phyloP scores from a whole-genome alignment of 1,139 yeast species.

The Candida labiduridarum region DNA sequence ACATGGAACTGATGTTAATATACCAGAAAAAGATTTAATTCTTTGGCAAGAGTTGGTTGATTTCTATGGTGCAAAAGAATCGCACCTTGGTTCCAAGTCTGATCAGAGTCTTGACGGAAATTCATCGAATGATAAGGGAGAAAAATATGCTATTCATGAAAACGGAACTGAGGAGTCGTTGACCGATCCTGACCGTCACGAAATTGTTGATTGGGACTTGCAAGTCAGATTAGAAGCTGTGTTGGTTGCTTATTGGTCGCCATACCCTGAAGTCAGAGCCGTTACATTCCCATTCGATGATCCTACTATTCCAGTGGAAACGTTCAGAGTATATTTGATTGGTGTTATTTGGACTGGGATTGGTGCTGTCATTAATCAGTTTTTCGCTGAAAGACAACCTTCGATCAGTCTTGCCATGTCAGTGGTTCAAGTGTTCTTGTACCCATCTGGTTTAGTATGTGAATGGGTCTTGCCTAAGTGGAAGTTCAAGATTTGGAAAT shows the following conservation, averaged over 20 bases:
- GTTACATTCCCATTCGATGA: slow-evolving; percentile 58
- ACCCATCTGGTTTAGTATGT: slow-evolving; percentile 25
- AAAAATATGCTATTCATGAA: neutral
- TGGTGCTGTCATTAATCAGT: slow-evolving; percentile 60
- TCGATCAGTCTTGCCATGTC: slow-evolving; percentile 45
- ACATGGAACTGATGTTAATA: slow-evolving; percentile 22
- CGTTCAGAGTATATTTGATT: slow-evolving; percentile 54
- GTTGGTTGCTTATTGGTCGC: slow-evolving; percentile 54
- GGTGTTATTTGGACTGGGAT: slow-evolving; percentile 54
- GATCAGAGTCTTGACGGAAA: neutral
- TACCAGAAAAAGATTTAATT: slow-evolving; percentile 12
- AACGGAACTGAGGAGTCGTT: neutral
- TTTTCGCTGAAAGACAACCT: slow-evolving; percentile 61
- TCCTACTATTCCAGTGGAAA: slow-evolving; percentile 52
- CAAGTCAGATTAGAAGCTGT: slow-evolving; percentile 44
- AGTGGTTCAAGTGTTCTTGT: slow-evolving; percentile 29
- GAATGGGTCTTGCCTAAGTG: slow-evolving; percentile 24
- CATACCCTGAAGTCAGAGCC: slow-evolving; percentile 68
- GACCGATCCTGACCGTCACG: neutral
- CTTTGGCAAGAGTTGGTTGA: slow-evolving; percentile 9
- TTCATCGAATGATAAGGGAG: neutral
- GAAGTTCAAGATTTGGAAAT: slow-evolving; percentile 15
- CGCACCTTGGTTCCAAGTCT: neutral
- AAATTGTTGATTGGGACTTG: slow-evolving; percentile 26
- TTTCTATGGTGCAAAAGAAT: slow-evolving; percentile 1